Evolutionary conservation across 108 stramenopile genomes (phyloP), one percentile per base, ranked within the genome.

Genomic region (Cyclostephanos tholiformis): DNA sequence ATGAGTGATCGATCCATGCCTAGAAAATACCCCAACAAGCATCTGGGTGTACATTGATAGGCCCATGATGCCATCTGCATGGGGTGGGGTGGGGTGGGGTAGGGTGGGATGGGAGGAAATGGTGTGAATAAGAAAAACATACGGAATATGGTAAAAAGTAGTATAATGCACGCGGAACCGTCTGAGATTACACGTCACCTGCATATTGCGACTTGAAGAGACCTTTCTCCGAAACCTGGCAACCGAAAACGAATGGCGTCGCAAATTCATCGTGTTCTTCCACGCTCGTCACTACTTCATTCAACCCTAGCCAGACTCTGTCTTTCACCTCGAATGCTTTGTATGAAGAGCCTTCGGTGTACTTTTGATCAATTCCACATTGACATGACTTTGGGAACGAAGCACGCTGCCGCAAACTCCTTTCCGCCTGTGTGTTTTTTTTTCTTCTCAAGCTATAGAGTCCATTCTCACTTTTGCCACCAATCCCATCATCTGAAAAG

Each of bases 51-150:
- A 75, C 69, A 86, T 82, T 12, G 79, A 82, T 68, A 99, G 64
- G 16, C 98, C 98, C 82, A 99, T 92, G 58, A 99, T 99, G 19
- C 98, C 98, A 81, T 97, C 92, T 22, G 96, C 32, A 4, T 32
- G 32, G 32, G 32, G 32, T 4, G n/a, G n/a, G n/a, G n/a, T n/a
- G n/a, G n/a, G n/a, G n/a, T n/a, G n/a, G n/a, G n/a, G n/a, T n/a
- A n/a, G n/a, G n/a, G n/a, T 32, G 32, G 32, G 32, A 4, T 4
- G 4, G 32, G 32, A 32, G 32, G 32, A 32, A 32, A n/a, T n/a
- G n/a, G n/a, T n/a, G n/a, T n/a, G n/a, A 4, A 32, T 32, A 32
- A 32, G 32, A 32, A 32, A 32, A 2, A 32, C 32, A 32, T 32
- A 4, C 32, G 32, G 32, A 32, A 4, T 32, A 4, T 32, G 4